These are phyloP conservation scores for Podila minutissima DNA, from an alignment of 192 early-diverging fungal genomes.

Conservation along the genomic window DNA sequence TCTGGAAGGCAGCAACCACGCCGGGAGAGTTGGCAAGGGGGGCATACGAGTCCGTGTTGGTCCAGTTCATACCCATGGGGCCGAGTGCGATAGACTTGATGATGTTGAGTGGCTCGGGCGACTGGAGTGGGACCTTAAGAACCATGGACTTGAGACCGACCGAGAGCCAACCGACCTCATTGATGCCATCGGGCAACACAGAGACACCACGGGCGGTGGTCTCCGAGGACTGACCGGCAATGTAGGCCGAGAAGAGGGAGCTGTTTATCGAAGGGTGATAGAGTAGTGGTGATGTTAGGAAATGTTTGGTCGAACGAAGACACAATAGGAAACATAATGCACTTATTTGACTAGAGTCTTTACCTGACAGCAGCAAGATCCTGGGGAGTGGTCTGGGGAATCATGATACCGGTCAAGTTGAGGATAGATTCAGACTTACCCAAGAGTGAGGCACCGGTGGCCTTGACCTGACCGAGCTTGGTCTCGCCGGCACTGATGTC, in stretches of 20 bases:
- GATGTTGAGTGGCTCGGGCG: slow-evolving; percentile 51
- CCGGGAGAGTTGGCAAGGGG: slow-evolving; percentile 57
- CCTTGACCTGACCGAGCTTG: slow-evolving; percentile 59
- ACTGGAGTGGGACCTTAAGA: slow-evolving; percentile 59
- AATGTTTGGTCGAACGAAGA: too few species aligned
- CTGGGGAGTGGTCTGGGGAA: slow-evolving; percentile 57
- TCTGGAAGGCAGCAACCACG: slow-evolving; percentile 60
- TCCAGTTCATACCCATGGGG: slow-evolving; percentile 64
- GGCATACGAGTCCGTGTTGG: slow-evolving; percentile 53
- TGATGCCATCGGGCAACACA: slow-evolving; percentile 59
- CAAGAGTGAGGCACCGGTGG: slow-evolving; percentile 62
- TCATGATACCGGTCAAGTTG: slow-evolving; percentile 59
- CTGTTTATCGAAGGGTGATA: not conserved
- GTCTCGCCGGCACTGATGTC: slow-evolving; percentile 53
- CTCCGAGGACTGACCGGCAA: slow-evolving; percentile 56
- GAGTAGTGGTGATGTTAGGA: not conserved
- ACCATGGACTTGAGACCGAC: slow-evolving; percentile 60
- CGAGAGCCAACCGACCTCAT: slow-evolving; percentile 60
- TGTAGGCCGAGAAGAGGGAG: slow-evolving; percentile 60
- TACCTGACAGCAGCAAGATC: slow-evolving; percentile 58
- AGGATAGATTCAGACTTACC: slow-evolving; percentile 42
- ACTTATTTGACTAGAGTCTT: not conserved
- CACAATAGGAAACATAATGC: not conserved
- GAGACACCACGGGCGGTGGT: slow-evolving; percentile 61
- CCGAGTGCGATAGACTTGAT: slow-evolving; percentile 65